phyloP scores from a whole-genome alignment of 306 rosid species.

The Geum urbanum region DNA sequence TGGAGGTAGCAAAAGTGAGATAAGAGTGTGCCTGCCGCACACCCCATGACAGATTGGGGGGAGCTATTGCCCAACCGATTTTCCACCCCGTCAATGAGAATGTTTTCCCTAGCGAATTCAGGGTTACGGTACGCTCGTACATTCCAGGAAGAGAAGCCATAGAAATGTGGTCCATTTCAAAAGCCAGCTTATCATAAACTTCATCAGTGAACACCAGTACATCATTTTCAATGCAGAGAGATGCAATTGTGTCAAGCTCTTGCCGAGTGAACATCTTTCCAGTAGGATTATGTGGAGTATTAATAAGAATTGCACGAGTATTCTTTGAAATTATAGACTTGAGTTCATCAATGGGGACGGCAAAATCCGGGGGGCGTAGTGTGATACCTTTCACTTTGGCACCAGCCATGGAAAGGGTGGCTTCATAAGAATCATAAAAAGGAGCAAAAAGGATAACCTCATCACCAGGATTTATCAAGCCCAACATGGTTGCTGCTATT shows the following conservation, averaged over 20 bases:
- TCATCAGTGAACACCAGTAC: slow-evolving; percentile 78
- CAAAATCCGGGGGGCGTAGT: slow-evolving; percentile 71
- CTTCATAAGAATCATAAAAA: slow-evolving; percentile 81
- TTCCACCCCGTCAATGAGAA: slow-evolving; percentile 94
- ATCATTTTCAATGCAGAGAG: slow-evolving; percentile 84
- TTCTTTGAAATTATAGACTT: slow-evolving; percentile 55
- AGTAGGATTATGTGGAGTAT: slow-evolving; percentile 82
- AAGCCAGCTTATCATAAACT: slow-evolving; percentile 84
- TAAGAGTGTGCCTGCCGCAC: slow-evolving; percentile 68
- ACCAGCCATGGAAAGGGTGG: slow-evolving; percentile 90
- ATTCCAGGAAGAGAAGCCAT: slow-evolving; percentile 82
- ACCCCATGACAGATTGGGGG: slow-evolving; percentile 79
- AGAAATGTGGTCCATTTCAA: slow-evolving; percentile 88
- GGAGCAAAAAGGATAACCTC: slow-evolving; percentile 92
- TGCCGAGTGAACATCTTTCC: slow-evolving; percentile 82
- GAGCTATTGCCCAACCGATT: slow-evolving; percentile 89
- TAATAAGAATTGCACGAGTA: slow-evolving; percentile 74
- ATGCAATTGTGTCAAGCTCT: slow-evolving; percentile 61
- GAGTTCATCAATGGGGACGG: slow-evolving; percentile 65
- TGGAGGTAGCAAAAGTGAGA: slow-evolving; percentile 72
- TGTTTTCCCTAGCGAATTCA: slow-evolving; percentile 90
- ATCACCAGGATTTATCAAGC: slow-evolving; percentile 86
- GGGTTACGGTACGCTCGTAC: slow-evolving; percentile 78
- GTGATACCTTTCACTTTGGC: slow-evolving; percentile 72
- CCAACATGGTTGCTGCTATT: slow-evolving; percentile 79